Conservation (phyloP, 352 stramenopile genomes). For the Plasmopara muralis region DNA sequence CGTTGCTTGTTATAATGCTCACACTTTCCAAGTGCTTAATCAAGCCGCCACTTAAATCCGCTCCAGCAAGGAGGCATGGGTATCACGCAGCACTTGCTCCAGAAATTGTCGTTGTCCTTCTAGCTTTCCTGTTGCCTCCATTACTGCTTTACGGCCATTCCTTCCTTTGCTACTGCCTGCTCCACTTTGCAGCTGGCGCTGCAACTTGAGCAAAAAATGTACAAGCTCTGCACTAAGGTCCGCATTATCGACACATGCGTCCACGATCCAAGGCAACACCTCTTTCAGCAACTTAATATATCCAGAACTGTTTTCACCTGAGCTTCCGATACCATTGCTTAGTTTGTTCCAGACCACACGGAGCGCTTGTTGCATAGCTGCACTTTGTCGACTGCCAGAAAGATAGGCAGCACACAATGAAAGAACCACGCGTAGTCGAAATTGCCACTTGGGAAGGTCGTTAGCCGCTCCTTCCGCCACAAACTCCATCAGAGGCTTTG, state of each 20-base stretch:
- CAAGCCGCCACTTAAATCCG: conserved; percentile 20
- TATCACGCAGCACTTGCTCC: conserved; percentile 30
- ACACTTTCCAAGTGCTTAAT: conserved; percentile 1
- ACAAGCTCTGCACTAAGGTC: conserved; percentile 54
- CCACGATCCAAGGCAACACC: conserved; percentile 41
- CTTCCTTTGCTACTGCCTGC: conserved; percentile 12
- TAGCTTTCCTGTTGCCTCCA: conserved; percentile 14
- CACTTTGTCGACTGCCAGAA: conserved; percentile 25
- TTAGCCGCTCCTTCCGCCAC: conserved; percentile 38
- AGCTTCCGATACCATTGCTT: conserved; percentile 29
- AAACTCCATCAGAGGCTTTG: conserved; percentile 54
- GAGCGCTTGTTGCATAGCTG: conserved; percentile 39
- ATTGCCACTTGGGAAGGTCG: conserved; percentile 43
- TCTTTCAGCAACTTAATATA: conserved; percentile 35
- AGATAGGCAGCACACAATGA: conserved; percentile 42
- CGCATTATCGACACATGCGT: conserved; percentile 37
- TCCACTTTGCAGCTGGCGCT: conserved; percentile 35
- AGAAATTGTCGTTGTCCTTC: conserved; percentile 27
- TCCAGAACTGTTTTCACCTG: conserved; percentile 16
- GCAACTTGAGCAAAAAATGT: conserved; percentile 62
- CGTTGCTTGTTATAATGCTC: conserved; percentile 6
- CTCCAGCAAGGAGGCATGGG: conserved; percentile 30
- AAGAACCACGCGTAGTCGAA: conserved; percentile 47
- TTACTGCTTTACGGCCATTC: conserved; percentile 10
- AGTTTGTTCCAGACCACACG: conserved; percentile 58